These are phyloP conservation scores for Aspergillus taichungensis DNA, from an alignment of 495 filamentous ascomycete species.

Conservation along the genomic window DNA sequence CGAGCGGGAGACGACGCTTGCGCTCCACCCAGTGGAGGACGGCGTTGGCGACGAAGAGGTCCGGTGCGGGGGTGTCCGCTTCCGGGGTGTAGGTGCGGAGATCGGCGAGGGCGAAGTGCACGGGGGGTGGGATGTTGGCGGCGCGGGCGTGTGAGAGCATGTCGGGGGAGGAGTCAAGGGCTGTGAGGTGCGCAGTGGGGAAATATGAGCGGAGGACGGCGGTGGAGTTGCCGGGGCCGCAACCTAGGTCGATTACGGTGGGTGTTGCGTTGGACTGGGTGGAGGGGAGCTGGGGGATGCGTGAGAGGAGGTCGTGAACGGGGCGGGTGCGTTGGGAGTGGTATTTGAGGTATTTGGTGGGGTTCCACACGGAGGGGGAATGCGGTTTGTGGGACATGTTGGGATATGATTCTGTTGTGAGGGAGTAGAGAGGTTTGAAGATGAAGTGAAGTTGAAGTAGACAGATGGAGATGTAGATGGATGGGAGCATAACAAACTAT, in stretches of 20 bases:
- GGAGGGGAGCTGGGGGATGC: conserved; percentile 17
- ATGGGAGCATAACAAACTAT: no score
- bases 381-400: no score
- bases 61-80: conserved; percentile 10
- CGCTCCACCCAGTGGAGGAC: conserved; percentile 45
- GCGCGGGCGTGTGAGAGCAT: conserved; percentile 42
- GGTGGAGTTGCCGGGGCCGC: conserved; percentile 48
- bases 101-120: conserved; percentile 30
- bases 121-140: conserved; percentile 14
- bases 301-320: conserved; percentile 35
- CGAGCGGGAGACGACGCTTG: conserved; percentile 30
- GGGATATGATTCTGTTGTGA: no score
- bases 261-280: conserved; percentile 18
- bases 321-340: conserved; percentile 36
- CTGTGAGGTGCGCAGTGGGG: conserved; percentile 35
- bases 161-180: conserved; percentile 44
- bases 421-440: no score
- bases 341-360: conserved; percentile 42
- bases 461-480: no score
- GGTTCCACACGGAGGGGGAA: conserved; percentile 22
- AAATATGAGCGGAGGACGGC: conserved; percentile 32
- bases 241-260: conserved; percentile 44
- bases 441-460: not conserved
- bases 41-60: conserved; percentile 47
- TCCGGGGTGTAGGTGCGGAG: conserved; percentile 27